These are phyloP conservation scores for Raphanus hybrid DNA, from an alignment of 441 rosid genomes.

Conservation along the genomic window DNA sequence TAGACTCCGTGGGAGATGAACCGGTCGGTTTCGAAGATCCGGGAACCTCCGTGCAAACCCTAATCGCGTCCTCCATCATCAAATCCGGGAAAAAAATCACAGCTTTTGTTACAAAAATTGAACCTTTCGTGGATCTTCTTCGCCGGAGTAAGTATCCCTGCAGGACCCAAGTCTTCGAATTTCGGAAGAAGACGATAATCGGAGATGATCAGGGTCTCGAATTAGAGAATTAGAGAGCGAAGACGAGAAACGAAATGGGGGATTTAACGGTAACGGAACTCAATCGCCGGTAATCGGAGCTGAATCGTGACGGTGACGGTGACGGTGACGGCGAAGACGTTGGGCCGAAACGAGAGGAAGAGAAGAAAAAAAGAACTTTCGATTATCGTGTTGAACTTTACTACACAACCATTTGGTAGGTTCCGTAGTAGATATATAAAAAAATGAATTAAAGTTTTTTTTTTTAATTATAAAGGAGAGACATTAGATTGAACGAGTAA, in stretches of 20 bases:
- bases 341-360: background rate
- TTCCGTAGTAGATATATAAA: conserved; percentile 7
- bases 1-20: conserved; percentile 51
- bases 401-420: conserved; percentile 9
- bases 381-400: conserved; percentile 24
- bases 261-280: background rate
- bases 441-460: background rate
- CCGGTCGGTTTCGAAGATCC: conserved; percentile 36
- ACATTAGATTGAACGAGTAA: too few relatives aligned
- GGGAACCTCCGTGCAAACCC: conserved; percentile 42
- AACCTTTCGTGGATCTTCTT: conserved; percentile 15
- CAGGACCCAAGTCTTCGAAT: conserved; percentile 19
- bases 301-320: conserved; percentile 18
- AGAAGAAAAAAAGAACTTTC: background rate
- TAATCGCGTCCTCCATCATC: conserved; percentile 30
- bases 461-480: too few relatives aligned
- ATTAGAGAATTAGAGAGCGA: background rate
- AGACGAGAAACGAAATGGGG: conserved; percentile 12
- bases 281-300: conserved; percentile 7
- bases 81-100: conserved; percentile 18
- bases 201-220: conserved; percentile 6
- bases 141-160: background rate
- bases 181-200: conserved; percentile 9
- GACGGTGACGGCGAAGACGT: conserved; percentile 18
- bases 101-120: conserved; percentile 27